Conservation (phyloP, 768 basidiomycete genomes). For the Boletus speciosus region DNA sequence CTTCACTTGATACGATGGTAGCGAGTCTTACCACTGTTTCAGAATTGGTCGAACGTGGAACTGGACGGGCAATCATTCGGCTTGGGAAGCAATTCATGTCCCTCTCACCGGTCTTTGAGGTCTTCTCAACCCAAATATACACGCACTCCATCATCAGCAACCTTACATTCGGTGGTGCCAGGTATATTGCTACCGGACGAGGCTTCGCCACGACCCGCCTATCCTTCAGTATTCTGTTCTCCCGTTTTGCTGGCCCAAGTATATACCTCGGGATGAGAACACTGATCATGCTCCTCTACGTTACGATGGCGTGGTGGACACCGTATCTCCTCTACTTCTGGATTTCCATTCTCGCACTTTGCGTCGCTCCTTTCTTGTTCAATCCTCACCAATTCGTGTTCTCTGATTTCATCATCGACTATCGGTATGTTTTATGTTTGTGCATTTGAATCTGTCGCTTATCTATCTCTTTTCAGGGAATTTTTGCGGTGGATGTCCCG, state of each 20-base stretch:
- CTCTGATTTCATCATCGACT: conserved; percentile 96
- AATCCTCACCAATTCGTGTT: conserved; percentile 99
- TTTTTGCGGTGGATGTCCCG: conserved; percentile 99
- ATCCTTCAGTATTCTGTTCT: conserved; percentile 92
- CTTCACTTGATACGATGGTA: conserved; percentile 11
- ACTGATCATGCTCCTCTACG: conserved; percentile 87
- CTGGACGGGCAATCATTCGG: conserved; percentile 86
- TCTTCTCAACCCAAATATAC: conserved; percentile 97
- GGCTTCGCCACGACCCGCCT: conserved; percentile 97
- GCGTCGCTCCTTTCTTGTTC: conserved; percentile 95
- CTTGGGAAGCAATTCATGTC: conserved; percentile 93
- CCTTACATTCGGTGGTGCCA: conserved; percentile 94
- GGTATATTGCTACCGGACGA: conserved; percentile 98
- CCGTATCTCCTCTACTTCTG: conserved; percentile 97
- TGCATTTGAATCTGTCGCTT: not conserved
- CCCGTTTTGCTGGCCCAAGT: conserved; percentile 96
- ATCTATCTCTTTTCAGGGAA: conserved; percentile 53
- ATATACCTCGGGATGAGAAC: conserved; percentile 97
- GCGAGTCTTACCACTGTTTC: conserved; percentile 6
- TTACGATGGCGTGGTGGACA: conserved; percentile 89
- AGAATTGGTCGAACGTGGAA: conserved; percentile 96
- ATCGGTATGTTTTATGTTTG: conserved; percentile 50
- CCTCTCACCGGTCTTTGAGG: conserved; percentile 92
- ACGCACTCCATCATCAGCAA: conserved; percentile 97
- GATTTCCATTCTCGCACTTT: conserved; percentile 89